Conservation (phyloP, 495 filamentous ascomycete species). For the Lophiostoma macrostomum region DNA sequence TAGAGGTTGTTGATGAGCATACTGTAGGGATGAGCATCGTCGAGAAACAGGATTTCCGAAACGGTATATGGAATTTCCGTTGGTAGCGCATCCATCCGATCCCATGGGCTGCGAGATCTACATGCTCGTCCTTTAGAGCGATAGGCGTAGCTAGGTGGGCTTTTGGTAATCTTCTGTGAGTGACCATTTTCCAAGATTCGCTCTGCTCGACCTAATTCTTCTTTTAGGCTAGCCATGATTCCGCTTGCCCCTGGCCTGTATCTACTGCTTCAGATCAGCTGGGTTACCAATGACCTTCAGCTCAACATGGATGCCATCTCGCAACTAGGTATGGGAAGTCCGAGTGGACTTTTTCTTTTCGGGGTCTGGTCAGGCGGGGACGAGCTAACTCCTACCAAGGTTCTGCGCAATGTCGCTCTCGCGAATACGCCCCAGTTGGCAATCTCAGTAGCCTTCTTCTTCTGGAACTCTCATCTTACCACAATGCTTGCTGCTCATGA, state of each 20-base stretch:
- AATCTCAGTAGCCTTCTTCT: neutral
- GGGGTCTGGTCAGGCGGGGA: neutral
- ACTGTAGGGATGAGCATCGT: neutral
- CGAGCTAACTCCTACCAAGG: neutral
- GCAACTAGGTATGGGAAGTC: neutral
- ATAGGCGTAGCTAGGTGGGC: too few relatives aligned
- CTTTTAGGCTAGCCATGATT: neutral
- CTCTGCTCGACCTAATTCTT: too few relatives aligned
- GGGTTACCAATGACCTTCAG: neutral
- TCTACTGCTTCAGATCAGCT: neutral
- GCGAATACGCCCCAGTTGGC: neutral
- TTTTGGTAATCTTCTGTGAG: too few relatives aligned
- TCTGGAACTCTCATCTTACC: neutral
- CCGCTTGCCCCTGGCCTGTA: neutral
- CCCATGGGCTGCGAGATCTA: neutral
- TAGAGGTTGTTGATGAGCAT: neutral
- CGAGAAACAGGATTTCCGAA: neutral
- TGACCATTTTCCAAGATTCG: too few relatives aligned
- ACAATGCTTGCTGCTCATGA: neutral
- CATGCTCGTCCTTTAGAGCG: too few relatives aligned
- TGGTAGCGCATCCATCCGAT: neutral
- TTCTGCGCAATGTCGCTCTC: neutral
- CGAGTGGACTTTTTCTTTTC: neutral
- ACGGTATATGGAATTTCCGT: neutral
- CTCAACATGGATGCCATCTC: neutral